Base-by-base conservation (phyloP, 192 early-diverging fungal genomes). In the Coemansia sp. region DNA sequence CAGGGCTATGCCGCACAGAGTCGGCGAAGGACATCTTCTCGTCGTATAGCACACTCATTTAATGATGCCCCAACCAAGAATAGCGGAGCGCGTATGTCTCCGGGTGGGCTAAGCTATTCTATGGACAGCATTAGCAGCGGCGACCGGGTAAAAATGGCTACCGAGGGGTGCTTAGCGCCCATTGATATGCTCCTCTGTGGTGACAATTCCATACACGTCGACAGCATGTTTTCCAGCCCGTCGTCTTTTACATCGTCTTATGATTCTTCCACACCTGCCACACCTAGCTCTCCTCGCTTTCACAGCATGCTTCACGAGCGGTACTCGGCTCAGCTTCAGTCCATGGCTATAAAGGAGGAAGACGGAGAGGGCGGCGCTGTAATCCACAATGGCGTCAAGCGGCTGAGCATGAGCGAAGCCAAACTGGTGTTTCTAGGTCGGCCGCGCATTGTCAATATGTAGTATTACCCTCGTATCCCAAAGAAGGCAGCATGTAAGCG, bases 1-100 rank as follows among this genome's bases (percentile, higher is more conserved):
- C 76, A 78, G 59, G 76, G 76, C 1, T 73, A 73, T 63, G 63
- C 67, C 8, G 76, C 76, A 0, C 76, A 78, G 53, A 59, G 60
- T 34, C 60, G 76, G 51, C 70, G 76, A 14, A 67, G 66, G 16
- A 5, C 23, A 28, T 33, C 51, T 11, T 51, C 50, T 26, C 51
- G 51, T 31, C 51, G 51, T 16, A 33, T 31, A 14, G 51, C 26
- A 26, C 51, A 55, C 13, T 13, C 51, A 2, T 28, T 31, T 55
- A 14, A 55, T 31, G 26, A 11, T 7, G 26, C 5, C 24, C 7
- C 21, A 14, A 7, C 26, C 26, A 55, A 55, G 51, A 16, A 55
- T 31, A 28, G 28, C 51, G 26, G 31, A 14, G 6, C 14, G 13
- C 26, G 13, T 28, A 21, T 16, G 26, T 31, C 51, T 1, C 6